Base-by-base conservation (phyloP, 2,329 filamentous ascomycete genomes). In the Colletotrichum sp. region DNA sequence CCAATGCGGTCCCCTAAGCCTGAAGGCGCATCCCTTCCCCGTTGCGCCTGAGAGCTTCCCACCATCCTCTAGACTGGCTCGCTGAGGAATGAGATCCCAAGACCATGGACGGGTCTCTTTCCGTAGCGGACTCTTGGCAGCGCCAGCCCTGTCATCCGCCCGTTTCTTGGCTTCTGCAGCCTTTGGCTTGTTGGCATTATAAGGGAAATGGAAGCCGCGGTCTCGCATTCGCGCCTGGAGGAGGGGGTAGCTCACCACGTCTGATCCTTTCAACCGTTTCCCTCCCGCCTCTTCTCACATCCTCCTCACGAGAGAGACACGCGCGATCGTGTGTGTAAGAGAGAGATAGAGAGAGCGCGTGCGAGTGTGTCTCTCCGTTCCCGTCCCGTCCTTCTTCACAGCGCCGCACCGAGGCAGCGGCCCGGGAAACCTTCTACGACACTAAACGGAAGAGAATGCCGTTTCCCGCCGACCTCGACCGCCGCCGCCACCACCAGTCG, bases 61-160 rank as follows among this genome's bases (percentile, higher is more conserved):
- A 24, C n/a, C 34, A 21, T 48, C 36, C 65, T 73, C 26, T 43
- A 58, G 66, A 48, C 71, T 71, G 71, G 59, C 56, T 32, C 32
- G 43, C 32, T 34, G 61, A 72, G 69, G 68, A 62, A 66, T 71
- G 61, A 66, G 52, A 72, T 67, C 43, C 69, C 69, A 72, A 72
- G 73, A 71, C 36, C 43, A 52, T 64, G 73, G 56, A 63, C 56
- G 69, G 73, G 69, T 63, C 69, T 59, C 69, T 28, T 73, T 48
- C 69, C 73, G 69, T 75, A 73, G 73, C 63, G 63, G 69, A 58
- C 16, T 58, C 73, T 75, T 75, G 73, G 73, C 73, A 69, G 43
- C 63, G 63, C 63, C 69, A 73, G 73, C 58, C 73, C 69, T 75
- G 73, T 75, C 73, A 73, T 68, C 63, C 69, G 64, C 65, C 63